Percentiles rank a stretch among this genome's conserved stretches.
phyloP scores from a whole-genome alignment of 1,284 basidiomycete species.

The Apiotrichum porosum region DNA sequence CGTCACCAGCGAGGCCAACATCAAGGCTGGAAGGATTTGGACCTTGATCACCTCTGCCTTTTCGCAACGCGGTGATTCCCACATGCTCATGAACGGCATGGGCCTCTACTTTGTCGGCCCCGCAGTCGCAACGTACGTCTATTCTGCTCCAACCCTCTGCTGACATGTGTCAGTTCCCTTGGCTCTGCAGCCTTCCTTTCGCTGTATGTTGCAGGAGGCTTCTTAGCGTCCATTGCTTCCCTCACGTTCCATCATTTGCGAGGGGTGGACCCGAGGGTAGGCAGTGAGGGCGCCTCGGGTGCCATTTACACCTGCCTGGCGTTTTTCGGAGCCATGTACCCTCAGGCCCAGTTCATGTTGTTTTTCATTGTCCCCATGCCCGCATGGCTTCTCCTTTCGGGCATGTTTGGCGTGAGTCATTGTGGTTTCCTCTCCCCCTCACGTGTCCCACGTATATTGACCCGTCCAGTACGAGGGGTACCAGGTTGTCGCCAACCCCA shows the following conservation, averaged over 20 bases:
- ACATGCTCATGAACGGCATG: conserved; percentile 73
- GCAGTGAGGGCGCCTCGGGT: conserved; percentile 59
- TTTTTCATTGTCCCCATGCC: conserved; percentile 80
- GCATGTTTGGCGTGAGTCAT: conserved; percentile 58
- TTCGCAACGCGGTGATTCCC: conserved; percentile 61
- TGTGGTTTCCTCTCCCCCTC: conserved; percentile 9
- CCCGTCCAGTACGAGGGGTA: background rate
- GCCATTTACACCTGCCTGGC: conserved; percentile 50
- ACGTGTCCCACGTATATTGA: too few relatives aligned
- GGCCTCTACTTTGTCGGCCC: conserved; percentile 75
- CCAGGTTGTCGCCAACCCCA: conserved; percentile 10
- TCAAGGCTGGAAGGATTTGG: conserved; percentile 71
- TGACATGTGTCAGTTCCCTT: conserved; percentile 51
- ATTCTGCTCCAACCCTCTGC: background rate
- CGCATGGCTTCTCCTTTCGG: conserved; percentile 71
- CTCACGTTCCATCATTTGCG: conserved; percentile 36
- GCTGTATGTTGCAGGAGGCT: conserved; percentile 69
- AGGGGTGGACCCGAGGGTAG: conserved; percentile 31
- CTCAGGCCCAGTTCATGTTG: conserved; percentile 64
- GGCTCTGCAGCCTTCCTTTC: conserved; percentile 66
- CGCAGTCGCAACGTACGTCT: conserved; percentile 55
- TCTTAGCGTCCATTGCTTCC: conserved; percentile 60
- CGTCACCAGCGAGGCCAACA: conserved; percentile 56
- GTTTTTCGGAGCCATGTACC: conserved; percentile 68
- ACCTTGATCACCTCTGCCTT: conserved; percentile 70